These are phyloP conservation scores for Glycine latifolia DNA, from an alignment of 306 rosid genomes.

Conservation along the genomic window DNA sequence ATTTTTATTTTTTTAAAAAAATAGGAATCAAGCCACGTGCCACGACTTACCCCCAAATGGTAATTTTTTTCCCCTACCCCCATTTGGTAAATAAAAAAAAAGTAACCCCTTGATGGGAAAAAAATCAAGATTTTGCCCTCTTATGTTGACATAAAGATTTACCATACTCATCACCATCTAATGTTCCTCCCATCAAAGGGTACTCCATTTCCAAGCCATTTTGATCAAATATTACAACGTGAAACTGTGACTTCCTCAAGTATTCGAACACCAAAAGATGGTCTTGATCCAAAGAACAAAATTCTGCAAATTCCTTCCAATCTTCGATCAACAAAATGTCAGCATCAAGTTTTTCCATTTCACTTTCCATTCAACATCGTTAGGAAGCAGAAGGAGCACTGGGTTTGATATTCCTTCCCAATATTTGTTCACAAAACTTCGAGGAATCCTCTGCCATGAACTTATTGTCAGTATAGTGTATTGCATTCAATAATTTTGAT, in stretches of 20 bases:
- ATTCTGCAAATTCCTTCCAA: slow-evolving; percentile 7
- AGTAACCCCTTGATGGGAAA: no score
- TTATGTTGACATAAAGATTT: not conserved
- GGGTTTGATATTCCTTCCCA: slow-evolving; percentile 31
- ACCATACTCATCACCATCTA: no score
- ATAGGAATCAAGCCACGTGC: no score
- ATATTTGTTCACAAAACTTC: slow-evolving; percentile 8
- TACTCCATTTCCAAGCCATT: slow-evolving; percentile 3
- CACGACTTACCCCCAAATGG: no score
- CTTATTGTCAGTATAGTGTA: not conserved
- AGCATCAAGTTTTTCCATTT: not conserved
- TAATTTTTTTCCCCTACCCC: no score
- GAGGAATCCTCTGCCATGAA: not conserved
- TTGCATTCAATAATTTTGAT: not conserved
- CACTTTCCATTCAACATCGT: slow-evolving; percentile 1
- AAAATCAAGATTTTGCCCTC: not conserved
- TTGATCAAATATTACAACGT: not conserved
- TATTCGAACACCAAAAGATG: slow-evolving; percentile 13
- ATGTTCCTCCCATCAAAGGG: not conserved
- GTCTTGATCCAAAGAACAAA: not conserved
- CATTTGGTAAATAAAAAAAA: no score
- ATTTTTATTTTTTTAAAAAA: no score
- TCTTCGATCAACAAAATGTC: not conserved
- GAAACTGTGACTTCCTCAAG: not conserved
- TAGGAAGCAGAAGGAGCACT: not conserved